These are phyloP conservation scores for Apiospora malaysiana DNA, from an alignment of 2,329 filamentous ascomycete species.

Conservation along the genomic window DNA sequence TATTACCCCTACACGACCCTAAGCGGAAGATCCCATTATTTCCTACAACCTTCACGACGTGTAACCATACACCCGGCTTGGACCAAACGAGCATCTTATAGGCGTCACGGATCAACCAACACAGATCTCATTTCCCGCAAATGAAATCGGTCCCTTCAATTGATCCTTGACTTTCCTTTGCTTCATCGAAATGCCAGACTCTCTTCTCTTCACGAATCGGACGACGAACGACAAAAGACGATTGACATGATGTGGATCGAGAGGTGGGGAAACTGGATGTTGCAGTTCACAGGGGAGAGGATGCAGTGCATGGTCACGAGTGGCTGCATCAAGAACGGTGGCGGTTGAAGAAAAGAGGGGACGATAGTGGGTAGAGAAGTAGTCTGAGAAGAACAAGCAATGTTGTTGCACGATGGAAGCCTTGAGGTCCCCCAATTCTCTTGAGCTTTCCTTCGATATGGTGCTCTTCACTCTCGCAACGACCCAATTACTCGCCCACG, in stretches of 20 bases:
- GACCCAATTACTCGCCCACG: constrained; percentile 11
- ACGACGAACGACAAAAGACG: constrained; percentile 16
- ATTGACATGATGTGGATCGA: constrained; percentile 21
- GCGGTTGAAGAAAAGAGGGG: constrained; percentile 20
- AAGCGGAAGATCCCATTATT: constrained; percentile 6
- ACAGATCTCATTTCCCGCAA: not conserved
- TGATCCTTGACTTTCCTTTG: not conserved
- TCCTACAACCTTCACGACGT: constrained; percentile 15
- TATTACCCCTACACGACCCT: constrained; percentile 9
- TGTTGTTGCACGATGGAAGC: constrained; percentile 26
- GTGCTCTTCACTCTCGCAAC: constrained; percentile 17
- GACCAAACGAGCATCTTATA: not conserved
- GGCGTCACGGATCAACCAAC: not conserved
- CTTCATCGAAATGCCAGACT: constrained; percentile 12
- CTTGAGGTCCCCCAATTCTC: constrained; percentile 18
- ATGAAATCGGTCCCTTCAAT: not conserved
- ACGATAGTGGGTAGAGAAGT: constrained; percentile 25
- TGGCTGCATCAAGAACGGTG: constrained; percentile 20
- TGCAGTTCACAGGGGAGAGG: constrained; percentile 19
- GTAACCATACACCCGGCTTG: constrained; percentile 10
- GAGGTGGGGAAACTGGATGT: constrained; percentile 12
- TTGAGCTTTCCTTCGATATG: constrained; percentile 18
- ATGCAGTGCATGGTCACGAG: constrained; percentile 9
- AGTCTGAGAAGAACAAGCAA: constrained; percentile 27
- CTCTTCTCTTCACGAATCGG: constrained; percentile 21